Evolutionary conservation across 768 basidiomycete species (phyloP).

Genomic region (Kwoniella botswanensis): DNA sequence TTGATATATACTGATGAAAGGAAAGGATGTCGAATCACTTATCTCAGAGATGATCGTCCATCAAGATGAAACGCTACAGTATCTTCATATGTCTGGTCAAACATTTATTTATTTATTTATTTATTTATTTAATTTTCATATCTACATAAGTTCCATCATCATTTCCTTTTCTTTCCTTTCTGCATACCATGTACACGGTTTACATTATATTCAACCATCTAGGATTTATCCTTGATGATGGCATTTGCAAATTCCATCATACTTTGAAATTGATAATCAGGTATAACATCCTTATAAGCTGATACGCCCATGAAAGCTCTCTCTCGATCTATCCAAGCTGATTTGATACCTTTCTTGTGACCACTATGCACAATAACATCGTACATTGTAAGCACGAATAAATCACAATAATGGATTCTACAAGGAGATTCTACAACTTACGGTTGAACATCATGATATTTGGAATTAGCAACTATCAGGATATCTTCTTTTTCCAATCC

Average conservation of each 20-base stretch:
- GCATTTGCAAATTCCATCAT: constrained; percentile 38
- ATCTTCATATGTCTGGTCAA: too few species aligned
- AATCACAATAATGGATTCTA: not conserved
- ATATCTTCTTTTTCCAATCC: constrained; percentile 28
- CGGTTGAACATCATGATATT: constrained; percentile 40
- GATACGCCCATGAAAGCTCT: constrained; percentile 24
- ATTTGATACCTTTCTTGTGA: constrained; percentile 32
- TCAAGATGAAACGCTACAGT: too few species aligned
- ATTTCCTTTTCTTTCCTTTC: not conserved
- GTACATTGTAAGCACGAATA: not conserved
- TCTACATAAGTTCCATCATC: not conserved
- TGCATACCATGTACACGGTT: not conserved
- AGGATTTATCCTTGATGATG: constrained; percentile 23
- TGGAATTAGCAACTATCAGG: constrained; percentile 33
- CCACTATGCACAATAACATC: constrained; percentile 19
- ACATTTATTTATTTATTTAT: too few species aligned
- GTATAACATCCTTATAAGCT: constrained; percentile 18
- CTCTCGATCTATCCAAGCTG: constrained; percentile 38
- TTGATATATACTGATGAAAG: too few species aligned
- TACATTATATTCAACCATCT: not conserved
- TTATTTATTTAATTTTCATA: too few species aligned
- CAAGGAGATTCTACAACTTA: constrained; percentile 8
- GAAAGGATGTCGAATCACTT: too few species aligned
- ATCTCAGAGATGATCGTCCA: too few species aligned
- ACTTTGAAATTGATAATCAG: constrained; percentile 27